phyloP scores from a whole-genome alignment of 352 stramenopile species.

The Globisporangium cederbergense region DNA sequence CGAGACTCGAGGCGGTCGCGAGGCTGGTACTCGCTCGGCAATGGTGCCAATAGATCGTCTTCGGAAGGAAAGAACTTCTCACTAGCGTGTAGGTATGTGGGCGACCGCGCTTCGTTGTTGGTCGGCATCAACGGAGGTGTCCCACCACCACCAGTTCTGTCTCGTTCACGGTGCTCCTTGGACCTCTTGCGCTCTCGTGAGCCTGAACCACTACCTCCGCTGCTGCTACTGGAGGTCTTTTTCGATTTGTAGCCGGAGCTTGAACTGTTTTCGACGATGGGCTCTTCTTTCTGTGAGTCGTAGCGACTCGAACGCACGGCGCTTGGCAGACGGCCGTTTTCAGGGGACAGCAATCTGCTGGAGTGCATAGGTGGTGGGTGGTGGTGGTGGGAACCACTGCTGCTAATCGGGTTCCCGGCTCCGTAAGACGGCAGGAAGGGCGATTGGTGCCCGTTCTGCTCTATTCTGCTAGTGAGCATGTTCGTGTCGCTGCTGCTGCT shows the following conservation, averaged over 20 bases:
- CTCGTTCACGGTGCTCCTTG: slow-evolving; percentile 11
- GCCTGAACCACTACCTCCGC: not conserved
- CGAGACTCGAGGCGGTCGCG: slow-evolving; percentile 73
- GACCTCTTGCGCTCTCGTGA: slow-evolving; percentile 7
- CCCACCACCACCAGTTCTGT: not conserved
- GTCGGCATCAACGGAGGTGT: slow-evolving; percentile 1
- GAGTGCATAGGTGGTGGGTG: slow-evolving; percentile 13
- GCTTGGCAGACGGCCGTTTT: slow-evolving; percentile 30
- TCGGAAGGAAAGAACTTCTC: slow-evolving; percentile 26
- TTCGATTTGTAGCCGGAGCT: slow-evolving; percentile 11
- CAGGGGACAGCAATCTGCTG: slow-evolving; percentile 25
- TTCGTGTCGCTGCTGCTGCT: slow-evolving; percentile 24
- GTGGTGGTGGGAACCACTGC: not conserved
- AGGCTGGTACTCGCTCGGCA: slow-evolving; percentile 55
- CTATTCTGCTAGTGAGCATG: slow-evolving; percentile 9
- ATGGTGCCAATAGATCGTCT: slow-evolving; percentile 35
- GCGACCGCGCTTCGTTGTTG: slow-evolving; percentile 18
- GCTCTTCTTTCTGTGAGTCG: slow-evolving; percentile 12
- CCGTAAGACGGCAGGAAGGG: slow-evolving; percentile 7
- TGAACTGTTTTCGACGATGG: slow-evolving; percentile 10
- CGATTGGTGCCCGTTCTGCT: not conserved
- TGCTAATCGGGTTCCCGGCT: not conserved
- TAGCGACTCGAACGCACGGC: slow-evolving; percentile 30
- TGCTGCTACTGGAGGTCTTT: slow-evolving; percentile 9
- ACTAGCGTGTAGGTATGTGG: slow-evolving; percentile 1